phyloP scores from a whole-genome alignment of 2,329 filamentous ascomycete genomes.

The Lecanicillium sp. region DNA sequence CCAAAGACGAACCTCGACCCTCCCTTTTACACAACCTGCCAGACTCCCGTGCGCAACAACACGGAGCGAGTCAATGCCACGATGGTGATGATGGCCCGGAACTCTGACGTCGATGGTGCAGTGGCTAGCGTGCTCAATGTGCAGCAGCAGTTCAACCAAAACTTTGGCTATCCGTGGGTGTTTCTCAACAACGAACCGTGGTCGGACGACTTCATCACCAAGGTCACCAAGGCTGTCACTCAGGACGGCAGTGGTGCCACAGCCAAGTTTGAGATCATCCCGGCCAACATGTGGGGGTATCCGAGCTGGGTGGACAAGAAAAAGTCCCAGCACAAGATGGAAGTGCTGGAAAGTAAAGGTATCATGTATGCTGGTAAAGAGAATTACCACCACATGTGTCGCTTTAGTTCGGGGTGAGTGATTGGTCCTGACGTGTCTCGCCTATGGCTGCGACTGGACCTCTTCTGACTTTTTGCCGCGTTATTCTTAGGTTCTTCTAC shows the following conservation, averaged over 20 bases:
- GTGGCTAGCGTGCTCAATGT: constrained; percentile 31
- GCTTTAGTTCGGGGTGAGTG: constrained; percentile 35
- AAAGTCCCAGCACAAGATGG: constrained; percentile 23
- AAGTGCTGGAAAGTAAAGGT: constrained; percentile 21
- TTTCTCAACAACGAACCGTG: constrained; percentile 39
- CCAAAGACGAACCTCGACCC: constrained; percentile 28
- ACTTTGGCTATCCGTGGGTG: constrained; percentile 38
- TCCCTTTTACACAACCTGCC: constrained; percentile 31
- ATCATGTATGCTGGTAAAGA: constrained; percentile 30
- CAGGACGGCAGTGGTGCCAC: constrained; percentile 18
- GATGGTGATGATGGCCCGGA: constrained; percentile 39
- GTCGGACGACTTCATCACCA: constrained; percentile 28
- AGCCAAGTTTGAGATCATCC: constrained; percentile 33
- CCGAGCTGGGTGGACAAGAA: constrained; percentile 25
- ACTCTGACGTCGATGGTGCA: constrained; percentile 31
- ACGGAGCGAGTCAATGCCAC: constrained; percentile 33
- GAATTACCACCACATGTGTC: constrained; percentile 33
- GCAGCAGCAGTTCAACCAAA: constrained; percentile 36
- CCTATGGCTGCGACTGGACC: no score
- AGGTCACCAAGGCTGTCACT: constrained; percentile 26
- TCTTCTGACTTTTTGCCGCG: no score
- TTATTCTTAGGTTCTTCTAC: constrained; percentile 31
- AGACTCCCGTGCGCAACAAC: constrained; percentile 25
- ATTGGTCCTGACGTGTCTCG: no score
- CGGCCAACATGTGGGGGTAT: constrained; percentile 31